Base-by-base conservation (phyloP, 225 moss, liverwort and hornwort genomes). In the Climacium dendroides region DNA sequence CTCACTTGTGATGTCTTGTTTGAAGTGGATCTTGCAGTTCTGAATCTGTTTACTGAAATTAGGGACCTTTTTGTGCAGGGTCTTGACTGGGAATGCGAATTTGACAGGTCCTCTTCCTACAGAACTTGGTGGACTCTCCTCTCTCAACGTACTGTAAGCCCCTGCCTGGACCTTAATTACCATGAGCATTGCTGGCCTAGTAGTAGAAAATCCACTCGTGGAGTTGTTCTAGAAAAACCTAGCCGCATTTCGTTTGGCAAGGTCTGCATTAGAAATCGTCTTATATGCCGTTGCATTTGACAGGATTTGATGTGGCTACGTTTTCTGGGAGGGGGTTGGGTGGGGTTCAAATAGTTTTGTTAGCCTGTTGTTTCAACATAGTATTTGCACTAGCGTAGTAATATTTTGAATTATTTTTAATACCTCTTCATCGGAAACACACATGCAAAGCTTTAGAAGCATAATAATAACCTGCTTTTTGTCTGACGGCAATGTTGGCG, bases 101-200 rank as follows among this genome's bases (percentile, higher is more conserved):
- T 88, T 90, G 84, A 81, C 83, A 54, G 92, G 90, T 83, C 19
- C 84, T n/a, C 57, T 92, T 34, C 90, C 92, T 34, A 29, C 8
- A 11, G 86, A 90, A 54, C 79, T 92, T 53, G 65, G 54, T 62
- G 61, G 19, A 54, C 77, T 90, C 48, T 58, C 88, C 47, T 73
- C 73, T 62, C 81, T 92, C 41, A 92, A 90, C 60, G 34, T 87
- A 43, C 71, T 92, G 92, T 92, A 92, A 92, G 90, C 35, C 12
- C 67, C 60, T 55, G 25, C 43, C 20, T 82, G 61, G 12, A 74
- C 74, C 85, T 55, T 41, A 53, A 14, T 43, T 69, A 47, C 39
- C 14, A 41, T 13, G 28, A 41, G 24, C 35, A 22, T 75, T 34
- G 52, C 28, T 65, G 24, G 10, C 47, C 23, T 32, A 37, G 45